Evolutionary conservation across 2,329 filamentous ascomycete species (phyloP).

Genomic region (Colletotrichum cuscutae): DNA sequence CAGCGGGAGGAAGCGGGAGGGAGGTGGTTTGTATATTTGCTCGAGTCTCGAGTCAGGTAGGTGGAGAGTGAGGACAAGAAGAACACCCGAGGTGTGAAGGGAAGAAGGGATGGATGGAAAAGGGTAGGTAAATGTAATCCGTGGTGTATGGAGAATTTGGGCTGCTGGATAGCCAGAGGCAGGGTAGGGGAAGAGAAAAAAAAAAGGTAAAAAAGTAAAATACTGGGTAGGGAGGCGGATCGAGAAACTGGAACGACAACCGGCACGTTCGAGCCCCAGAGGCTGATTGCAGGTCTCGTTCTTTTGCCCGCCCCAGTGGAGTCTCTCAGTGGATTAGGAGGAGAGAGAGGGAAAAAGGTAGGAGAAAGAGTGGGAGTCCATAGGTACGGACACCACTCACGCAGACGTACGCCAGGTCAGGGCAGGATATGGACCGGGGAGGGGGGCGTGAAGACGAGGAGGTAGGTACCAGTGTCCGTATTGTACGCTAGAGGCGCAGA

Average conservation of each 20-base stretch:
- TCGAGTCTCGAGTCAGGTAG: slow-evolving; percentile 12
- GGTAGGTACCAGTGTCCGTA: neutral
- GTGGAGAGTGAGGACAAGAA: slow-evolving; percentile 17
- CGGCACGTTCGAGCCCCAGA: slow-evolving; percentile 32
- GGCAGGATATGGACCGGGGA: slow-evolving; percentile 29
- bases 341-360: slow-evolving; percentile 18
- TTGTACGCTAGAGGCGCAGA: neutral
- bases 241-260: slow-evolving; percentile 31
- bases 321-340: slow-evolving; percentile 18
- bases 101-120: slow-evolving; percentile 21
- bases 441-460: neutral
- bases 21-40: slow-evolving; percentile 9
- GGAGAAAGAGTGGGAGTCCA: slow-evolving; percentile 10
- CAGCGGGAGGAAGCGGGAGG: slow-evolving; percentile 8
- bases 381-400: neutral
- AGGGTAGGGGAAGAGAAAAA: slow-evolving; percentile 8
- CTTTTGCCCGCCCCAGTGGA: slow-evolving; percentile 24
- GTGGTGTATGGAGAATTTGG: neutral
- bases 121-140: slow-evolving; percentile 12
- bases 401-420: neutral
- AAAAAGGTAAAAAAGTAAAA: slow-evolving; percentile 31
- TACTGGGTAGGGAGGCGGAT: slow-evolving; percentile 28
- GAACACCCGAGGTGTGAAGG: slow-evolving; percentile 11
- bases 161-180: neutral
- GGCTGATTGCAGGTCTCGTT: slow-evolving; percentile 34